A percentile compares a stretch with the other conserved stretches of the same genome.
Conservation (phyloP, 1,284 basidiomycete species). For the Sanguinoderma infundibulare region DNA sequence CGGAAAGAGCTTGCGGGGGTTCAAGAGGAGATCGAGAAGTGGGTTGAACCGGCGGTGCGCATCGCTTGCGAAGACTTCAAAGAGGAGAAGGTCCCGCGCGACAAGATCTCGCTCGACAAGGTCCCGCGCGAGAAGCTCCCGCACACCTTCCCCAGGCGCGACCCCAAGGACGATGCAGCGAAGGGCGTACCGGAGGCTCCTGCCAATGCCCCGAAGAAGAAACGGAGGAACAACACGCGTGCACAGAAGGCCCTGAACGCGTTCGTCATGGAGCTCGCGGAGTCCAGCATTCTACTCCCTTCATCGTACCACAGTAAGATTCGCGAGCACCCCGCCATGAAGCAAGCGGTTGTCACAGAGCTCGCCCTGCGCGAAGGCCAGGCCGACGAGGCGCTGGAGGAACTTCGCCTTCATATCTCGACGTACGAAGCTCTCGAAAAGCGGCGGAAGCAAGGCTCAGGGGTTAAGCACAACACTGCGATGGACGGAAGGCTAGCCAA, state of each 20-base stretch:
- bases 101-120: no score
- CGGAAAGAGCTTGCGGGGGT: no score
- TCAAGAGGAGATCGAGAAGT: no score
- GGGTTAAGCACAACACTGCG: neutral
- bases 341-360: neutral
- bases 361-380: neutral
- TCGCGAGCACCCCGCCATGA: neutral
- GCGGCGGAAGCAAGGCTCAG: neutral
- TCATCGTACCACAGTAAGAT: neutral
- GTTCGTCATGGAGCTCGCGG: neutral
- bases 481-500: neutral
- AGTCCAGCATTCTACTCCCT: neutral
- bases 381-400: neutral
- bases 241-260: neutral
- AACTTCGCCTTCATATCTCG: neutral
- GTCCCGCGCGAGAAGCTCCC: slow-evolving; percentile 2
- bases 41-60: no score
- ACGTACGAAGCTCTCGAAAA: neutral
- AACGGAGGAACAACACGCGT: neutral
- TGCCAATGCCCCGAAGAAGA: neutral
- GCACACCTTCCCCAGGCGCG: slow-evolving; percentile 10
- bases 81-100: no score
- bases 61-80: no score
- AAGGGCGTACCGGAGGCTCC: neutral
- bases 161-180: slow-evolving; percentile 1